Evolutionary conservation across 192 early-diverging fungal species (phyloP).

Genomic region (Podila minutissima): DNA sequence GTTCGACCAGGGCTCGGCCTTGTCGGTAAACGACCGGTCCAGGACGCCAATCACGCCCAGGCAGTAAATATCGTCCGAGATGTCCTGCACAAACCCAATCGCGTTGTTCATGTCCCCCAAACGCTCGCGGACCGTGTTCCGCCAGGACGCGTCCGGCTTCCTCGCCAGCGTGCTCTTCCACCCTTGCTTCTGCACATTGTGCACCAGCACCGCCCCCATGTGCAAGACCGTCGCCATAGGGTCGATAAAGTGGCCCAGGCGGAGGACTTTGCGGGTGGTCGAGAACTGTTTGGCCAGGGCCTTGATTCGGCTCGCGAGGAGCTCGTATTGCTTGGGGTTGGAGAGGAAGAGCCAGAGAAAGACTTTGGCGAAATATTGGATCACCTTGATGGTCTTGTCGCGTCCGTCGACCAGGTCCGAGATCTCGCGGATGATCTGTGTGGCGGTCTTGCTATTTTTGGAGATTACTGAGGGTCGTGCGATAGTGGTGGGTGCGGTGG

Average conservation of each 20-base stretch:
- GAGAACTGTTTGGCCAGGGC: slow-evolving; percentile 76
- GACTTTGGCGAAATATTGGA: slow-evolving; percentile 83
- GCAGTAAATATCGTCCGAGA: slow-evolving; percentile 81
- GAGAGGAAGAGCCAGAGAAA: slow-evolving; percentile 60
- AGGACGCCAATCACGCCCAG: slow-evolving; percentile 75
- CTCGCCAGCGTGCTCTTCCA: slow-evolving; percentile 10
- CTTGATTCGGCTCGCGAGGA: slow-evolving; percentile 31
- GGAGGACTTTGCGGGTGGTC: slow-evolving; percentile 76
- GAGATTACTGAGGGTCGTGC: background rate
- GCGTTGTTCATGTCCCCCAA: slow-evolving; percentile 55
- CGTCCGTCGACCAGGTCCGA: slow-evolving; percentile 81
- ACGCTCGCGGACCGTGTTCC: slow-evolving; percentile 14
- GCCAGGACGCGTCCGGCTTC: slow-evolving; percentile 6
- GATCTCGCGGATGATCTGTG: slow-evolving; percentile 65
- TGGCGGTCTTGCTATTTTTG: slow-evolving; percentile 23
- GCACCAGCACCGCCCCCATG: slow-evolving; percentile 12
- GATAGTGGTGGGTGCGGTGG: background rate
- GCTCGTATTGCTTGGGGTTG: slow-evolving; percentile 23
- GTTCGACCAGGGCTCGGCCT: slow-evolving; percentile 68
- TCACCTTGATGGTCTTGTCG: slow-evolving; percentile 83
- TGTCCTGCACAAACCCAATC: slow-evolving; percentile 70
- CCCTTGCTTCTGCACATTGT: background rate
- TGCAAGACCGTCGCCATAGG: slow-evolving; percentile 67
- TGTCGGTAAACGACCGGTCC: slow-evolving; percentile 57
- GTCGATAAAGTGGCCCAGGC: slow-evolving; percentile 76